Evolutionary conservation across 192 early-diverging fungal genomes (phyloP), one percentile per base, ranked within the genome.

Genomic region (Allomyces macrogynus): DNA sequence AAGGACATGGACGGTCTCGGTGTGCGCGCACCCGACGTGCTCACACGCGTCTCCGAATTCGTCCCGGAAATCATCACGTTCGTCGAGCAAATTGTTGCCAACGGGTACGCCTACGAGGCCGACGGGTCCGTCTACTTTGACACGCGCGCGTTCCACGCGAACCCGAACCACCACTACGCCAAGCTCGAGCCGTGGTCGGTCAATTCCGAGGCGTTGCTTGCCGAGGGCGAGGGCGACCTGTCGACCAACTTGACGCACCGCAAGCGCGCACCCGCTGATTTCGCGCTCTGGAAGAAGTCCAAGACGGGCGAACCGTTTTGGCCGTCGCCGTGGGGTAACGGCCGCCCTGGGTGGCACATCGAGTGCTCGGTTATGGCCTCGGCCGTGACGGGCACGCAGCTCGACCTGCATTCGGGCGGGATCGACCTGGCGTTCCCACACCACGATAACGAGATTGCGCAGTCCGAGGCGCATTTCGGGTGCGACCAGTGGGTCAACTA

Each of bases 341-440:
- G 95, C 18, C 89, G 95, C 44, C 95, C 95, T 9, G 95, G 95
- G 40, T 99, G 95, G 95, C 95, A 99, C 69, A 99, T 99, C 78
- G 95, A 99, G 79, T 99, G 95, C 85, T 93, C 90, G 23, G 95
- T 86, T 40, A 99, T 99, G 95, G 93, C 93, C 22, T 87, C 87
- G 68, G 91, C 88, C 69, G 80, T 95, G 24, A 73, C 97, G 63
- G 93, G 91, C 20, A 74, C 82, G 42, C 79, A 84, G 25, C 82
- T 99, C 70, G 95, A 99, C 70, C 87, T 99, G 64, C 95, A 99
- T 76, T 84, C 87, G 44, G 95, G 95, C 64, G 95, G 95, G 49
- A 86, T 88, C 63, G 95, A 99, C 77, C 73, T 99, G 54, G 86
- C 86, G 0, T 99, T 99, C 81, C 95, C 95, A 62, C 95, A 99